Evolutionary conservation across 2,329 filamentous ascomycete species (phyloP), one percentile per base, ranked within the genome.

Genomic region (Venturia asperata): DNA sequence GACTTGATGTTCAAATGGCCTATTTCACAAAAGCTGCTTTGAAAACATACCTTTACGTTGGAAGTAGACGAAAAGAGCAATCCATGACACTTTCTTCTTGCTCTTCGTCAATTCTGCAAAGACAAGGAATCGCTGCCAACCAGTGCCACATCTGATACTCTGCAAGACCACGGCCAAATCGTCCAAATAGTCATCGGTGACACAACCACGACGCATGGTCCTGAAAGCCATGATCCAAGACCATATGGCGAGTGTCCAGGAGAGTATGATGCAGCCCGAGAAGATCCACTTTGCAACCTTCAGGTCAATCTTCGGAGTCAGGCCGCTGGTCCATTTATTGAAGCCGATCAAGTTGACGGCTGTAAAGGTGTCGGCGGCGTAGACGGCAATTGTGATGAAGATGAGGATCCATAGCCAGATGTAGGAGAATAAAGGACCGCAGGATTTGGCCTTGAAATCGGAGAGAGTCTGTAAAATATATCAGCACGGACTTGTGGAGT

Each of bases 251-350:
- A 97, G 90, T 68, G 91, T 79, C 75, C 93, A 92, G 11, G 92
- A 97, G 43, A 94, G 81, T 68, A 97, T 88, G 73, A 99, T 97
- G 75, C 92, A 96, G 65, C 86, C 85, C 37, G 91, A 89, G 74
- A 97, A 99, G 74, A 99, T 92, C 92, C 92, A 97, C 78, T 94
- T 95, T 15, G 91, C 89, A 64, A 93, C 84, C 61, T 85, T 79
- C 72, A 95, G 86, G 3, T 87, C 84, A 69, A 97, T 88, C 49
- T 85, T 83, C 1, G 92, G 92, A 70, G 91, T 79, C 70, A 97
- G 89, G 69, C 90, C 83, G 64, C 89, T 91, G 1, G 91, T 90
- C 92, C 92, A 97, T 67, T 86, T 86, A 78, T 95, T 86, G 78
- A 96, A 97, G 65, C 84, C 89, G 62, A 99, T 83, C 49, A 99